Base-by-base conservation (phyloP, 2,329 filamentous ascomycete species). In the Diaporthe destruens region DNA sequence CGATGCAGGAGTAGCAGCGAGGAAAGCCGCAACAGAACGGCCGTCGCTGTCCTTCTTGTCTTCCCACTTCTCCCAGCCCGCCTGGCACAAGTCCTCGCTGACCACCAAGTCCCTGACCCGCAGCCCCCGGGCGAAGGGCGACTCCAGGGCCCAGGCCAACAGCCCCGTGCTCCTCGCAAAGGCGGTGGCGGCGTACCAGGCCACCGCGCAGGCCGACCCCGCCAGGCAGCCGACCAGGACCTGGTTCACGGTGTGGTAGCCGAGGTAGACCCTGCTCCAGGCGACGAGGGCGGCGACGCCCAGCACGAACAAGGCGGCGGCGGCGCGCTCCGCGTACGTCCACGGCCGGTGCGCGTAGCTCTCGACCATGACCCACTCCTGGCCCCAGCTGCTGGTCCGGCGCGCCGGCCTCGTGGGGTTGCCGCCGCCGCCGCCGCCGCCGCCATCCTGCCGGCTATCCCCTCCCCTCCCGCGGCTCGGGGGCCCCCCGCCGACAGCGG, bases 61-160 rank as follows among this genome's bases (percentile, higher is more conserved):
- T 81, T 96, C 92, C 94, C 95, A 98, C 80, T 93, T 92, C 83
- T 95, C 94, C 96, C 96, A 99, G 2, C 96, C 96, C 54, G 95
- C 92, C 84, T 98, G 94, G 44, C 92, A 92, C 77, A 98, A 83
- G 82, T 98, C 96, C 83, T 98, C 96, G 80, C 93, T 92, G 8
- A 97, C 87, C 16, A 97, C 90, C 75, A 99, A 84, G 82, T 99
- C 96, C 73, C 96, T 87, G 61, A 97, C 85, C 73, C 96, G 88
- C 61, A 96, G 84, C 75, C 90, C 87, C 78, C 89, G 88, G 3
- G 90, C 88, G 5, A 93, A 77, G 36, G 89, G 87, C 47, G 89
- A 85, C 34, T 94, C 91, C 70, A 98, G 82, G 2, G 85, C 88
- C 92, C 93, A 94, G 7, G 90, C 87, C 72, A 98, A 80, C 85